A percentile compares a stretch with the other conserved stretches of the same genome.
Conservation (phyloP, 2,329 filamentous ascomycete species). For the Paramyrothecium sp. region DNA sequence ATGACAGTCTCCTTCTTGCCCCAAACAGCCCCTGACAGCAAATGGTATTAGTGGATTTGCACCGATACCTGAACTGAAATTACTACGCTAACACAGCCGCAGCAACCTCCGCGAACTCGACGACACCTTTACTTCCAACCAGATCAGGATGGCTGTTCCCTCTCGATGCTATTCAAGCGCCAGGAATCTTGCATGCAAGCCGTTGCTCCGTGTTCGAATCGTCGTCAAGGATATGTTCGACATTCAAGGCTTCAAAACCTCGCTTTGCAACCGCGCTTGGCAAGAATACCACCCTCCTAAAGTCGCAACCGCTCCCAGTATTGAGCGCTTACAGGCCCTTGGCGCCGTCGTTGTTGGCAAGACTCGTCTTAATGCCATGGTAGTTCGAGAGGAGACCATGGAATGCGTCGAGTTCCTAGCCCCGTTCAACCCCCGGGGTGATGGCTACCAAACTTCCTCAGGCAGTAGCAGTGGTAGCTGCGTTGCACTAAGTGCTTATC, state of each 20-base stretch:
- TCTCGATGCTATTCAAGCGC: constrained; percentile 7
- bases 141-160: constrained; percentile 4
- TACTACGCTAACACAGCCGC: not conserved
- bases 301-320: constrained; percentile 2
- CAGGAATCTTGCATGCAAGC: not conserved
- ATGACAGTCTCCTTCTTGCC: constrained; percentile 3
- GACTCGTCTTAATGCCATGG: constrained; percentile 10
- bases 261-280: constrained; percentile 11
- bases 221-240: constrained; percentile 14
- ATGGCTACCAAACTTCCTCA: constrained; percentile 8
- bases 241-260: constrained; percentile 11
- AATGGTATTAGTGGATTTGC: not conserved
- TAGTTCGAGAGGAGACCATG: constrained; percentile 11
- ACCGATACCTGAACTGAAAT: not conserved
- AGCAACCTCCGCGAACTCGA: not conserved
- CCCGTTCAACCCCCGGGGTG: constrained; percentile 6
- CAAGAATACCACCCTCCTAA: constrained; percentile 3
- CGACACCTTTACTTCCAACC: not conserved
- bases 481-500: not conserved
- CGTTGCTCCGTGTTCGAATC: constrained; percentile 9
- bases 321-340: constrained; percentile 5
- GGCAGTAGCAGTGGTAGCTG: constrained; percentile 11
- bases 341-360: constrained; percentile 13
- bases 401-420: constrained; percentile 11
- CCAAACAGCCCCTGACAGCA: not conserved